Evolutionary conservation across 2,329 filamentous ascomycete species (phyloP), one percentile per base, ranked within the genome.

Genomic region (Dactylellina leptospora): DNA sequence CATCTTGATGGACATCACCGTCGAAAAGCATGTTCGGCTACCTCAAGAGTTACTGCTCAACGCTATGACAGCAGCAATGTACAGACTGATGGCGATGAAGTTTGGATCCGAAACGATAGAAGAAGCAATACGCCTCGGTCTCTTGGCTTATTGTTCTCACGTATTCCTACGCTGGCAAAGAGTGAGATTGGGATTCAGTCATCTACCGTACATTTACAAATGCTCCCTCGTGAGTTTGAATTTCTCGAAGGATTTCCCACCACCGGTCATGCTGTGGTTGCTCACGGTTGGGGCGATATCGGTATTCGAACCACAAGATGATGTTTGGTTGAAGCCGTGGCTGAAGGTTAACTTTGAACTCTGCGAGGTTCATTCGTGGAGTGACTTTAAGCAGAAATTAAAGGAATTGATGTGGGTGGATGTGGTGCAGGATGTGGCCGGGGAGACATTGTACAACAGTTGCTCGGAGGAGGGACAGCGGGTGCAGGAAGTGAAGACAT

Each of bases 61-160:
- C 10, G 77, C 78, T 22, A 82, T 82, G 80, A 74, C 76, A 1
- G 79, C 81, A 13, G 77, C 80, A 25, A 80, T 80, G 75, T 83
- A 83, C 74, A 80, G 78, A 2, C 77, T 83, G 1, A 74, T 82
- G 16, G 47, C 76, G 30, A 79, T 79, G 77, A 51, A 59, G 3
- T 79, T 79, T 60, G 66, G 75, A 4, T 13, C 25, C 1, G 75
- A 74, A 10, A 78, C 78, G 0, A 48, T 74, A 3, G 74, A 81
- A 33, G 80, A 82, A 73, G 75, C 77, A 0, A 74, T 83, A 9
- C 80, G 81, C 1, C 77, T 81, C 6, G 80, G 81, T 13, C 75
- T 83, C 0, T 70, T 83, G 0, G 78, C 78, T 13, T 82, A 81
- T 54, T 77, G 77, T 3, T 78, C 76, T n/a, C 76, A 77, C 59